Evolutionary conservation across 2,329 filamentous ascomycete genomes (phyloP).

Genomic region (Cylindrodendrum hubeiense): DNA sequence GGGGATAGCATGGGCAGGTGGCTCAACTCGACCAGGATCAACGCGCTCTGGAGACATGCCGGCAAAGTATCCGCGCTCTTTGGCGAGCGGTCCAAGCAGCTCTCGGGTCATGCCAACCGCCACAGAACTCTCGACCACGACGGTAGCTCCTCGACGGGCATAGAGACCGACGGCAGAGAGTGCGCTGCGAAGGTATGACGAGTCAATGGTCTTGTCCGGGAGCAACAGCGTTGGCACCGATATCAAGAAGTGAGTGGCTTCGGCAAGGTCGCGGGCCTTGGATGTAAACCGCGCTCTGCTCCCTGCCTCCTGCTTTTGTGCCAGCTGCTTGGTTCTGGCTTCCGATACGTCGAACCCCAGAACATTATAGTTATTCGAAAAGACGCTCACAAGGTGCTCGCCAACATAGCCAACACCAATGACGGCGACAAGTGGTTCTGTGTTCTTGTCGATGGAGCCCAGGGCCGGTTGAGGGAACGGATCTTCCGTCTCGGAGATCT

Average conservation of each 20-base stretch:
- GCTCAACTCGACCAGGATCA: constrained; percentile 61
- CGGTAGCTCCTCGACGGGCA: constrained; percentile 58
- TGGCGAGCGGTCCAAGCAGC: constrained; percentile 60
- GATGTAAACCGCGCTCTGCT: constrained; percentile 53
- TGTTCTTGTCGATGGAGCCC: constrained; percentile 22
- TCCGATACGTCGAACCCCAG: constrained; percentile 63
- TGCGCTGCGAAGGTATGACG: constrained; percentile 59
- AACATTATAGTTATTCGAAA: constrained; percentile 55
- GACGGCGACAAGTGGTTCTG: constrained; percentile 57
- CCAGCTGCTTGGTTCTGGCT: constrained; percentile 51
- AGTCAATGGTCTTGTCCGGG: constrained; percentile 60
- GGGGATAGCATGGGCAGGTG: constrained; percentile 58
- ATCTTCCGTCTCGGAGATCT: constrained; percentile 44
- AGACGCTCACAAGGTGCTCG: constrained; percentile 59
- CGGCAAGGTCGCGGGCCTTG: constrained; percentile 51
- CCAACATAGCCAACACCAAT: constrained; percentile 68
- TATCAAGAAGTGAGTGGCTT: constrained; percentile 65
- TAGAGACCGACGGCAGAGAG: constrained; percentile 55
- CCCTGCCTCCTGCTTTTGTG: constrained; percentile 42
- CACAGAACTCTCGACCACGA: constrained; percentile 67
- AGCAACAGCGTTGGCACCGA: constrained; percentile 65
- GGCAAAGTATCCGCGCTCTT: constrained; percentile 55
- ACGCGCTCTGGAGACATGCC: constrained; percentile 67
- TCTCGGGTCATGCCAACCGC: constrained; percentile 66
- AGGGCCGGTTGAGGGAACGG: constrained; percentile 16